phyloP scores from a whole-genome alignment of 495 filamentous ascomycete genomes.

The Penicillium daleae region DNA sequence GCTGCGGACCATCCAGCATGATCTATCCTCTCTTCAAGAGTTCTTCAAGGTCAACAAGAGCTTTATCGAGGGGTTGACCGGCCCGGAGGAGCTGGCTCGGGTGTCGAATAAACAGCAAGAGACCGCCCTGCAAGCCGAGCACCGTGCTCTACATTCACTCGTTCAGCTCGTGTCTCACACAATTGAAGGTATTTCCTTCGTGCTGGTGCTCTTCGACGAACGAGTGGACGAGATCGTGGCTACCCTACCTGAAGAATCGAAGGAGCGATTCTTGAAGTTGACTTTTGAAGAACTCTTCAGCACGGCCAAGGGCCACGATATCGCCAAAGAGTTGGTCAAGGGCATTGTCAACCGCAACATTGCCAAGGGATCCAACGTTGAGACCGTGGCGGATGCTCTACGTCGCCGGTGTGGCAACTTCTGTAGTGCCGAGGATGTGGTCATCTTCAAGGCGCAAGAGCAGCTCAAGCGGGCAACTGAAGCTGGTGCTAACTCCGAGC shows the following conservation, averaged over 20 bases:
- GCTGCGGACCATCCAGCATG: constrained; percentile 74
- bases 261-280: constrained; percentile 69
- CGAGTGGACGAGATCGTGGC: constrained; percentile 83
- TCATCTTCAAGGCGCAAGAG: constrained; percentile 98
- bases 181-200: constrained; percentile 94
- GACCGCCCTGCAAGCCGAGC: constrained; percentile 85
- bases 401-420: constrained; percentile 91
- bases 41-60: constrained; percentile 84
- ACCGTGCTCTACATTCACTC: constrained; percentile 86
- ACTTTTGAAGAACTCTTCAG: constrained; percentile 89
- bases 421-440: constrained; percentile 93
- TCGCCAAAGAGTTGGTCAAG: constrained; percentile 96
- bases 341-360: constrained; percentile 98
- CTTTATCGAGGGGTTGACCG: constrained; percentile 90
- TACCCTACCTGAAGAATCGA: constrained; percentile 70
- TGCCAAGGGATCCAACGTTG: constrained; percentile 91
- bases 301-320: constrained; percentile 73
- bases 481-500: constrained; percentile 70
- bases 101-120: constrained; percentile 82
- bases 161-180: constrained; percentile 80
- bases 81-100: constrained; percentile 75
- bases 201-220: constrained; percentile 91
- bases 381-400: constrained; percentile 92
- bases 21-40: constrained; percentile 72
- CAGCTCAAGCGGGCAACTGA: constrained; percentile 85